Evolutionary conservation across 371 early-diverging fungal species (phyloP), one percentile per base, ranked within the genome.

Genomic region (Syncephalastrum sp.): DNA sequence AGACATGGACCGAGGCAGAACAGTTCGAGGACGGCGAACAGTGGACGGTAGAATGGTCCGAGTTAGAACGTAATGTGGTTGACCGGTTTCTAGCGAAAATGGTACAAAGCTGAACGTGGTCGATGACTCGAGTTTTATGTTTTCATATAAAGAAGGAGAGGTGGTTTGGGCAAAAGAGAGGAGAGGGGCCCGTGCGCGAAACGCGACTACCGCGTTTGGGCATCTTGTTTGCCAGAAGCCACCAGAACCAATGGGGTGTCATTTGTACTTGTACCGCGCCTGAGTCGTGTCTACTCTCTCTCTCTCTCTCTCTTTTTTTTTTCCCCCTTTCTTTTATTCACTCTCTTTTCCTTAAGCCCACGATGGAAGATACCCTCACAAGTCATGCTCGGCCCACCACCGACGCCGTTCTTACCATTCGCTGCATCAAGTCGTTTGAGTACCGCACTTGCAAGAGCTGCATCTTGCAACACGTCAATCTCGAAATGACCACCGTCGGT

Each of bases 371-470:
- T 16, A 54, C 50, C 23, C 70, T 85, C 7, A 80, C 85, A 14
- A 83, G 81, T 60, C 80, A 79, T 23, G 62, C 77, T 4, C 75
- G 78, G 13, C 83, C 86, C 21, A 56, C 68, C 42, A 80, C 81
- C 15, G 75, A 80, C 42, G 81, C 87, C 21, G 85, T 83, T 0
- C 54, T 95, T n/a, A 95, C 96, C 10, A 75, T 96, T 52, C 82
- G 96, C 4, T 75, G 92, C 51, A 93, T 96, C 67, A 92, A 91
- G 67, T 90, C 85, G 41, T 94, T 96, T 66, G 94, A 93, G 65
- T 95, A 90, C 76, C 84, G 94, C 53, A 92, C 92, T 0, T 79
- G 85, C 69, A 91, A 90, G 63, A 94, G 90, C 70, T 67, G 93
- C 54, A 77, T 96, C 33, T 72, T 96, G 27, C 83, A 83, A 52